phyloP scores from a whole-genome alignment of 768 basidiomycete species.

The Leucocoprinus sp. region DNA sequence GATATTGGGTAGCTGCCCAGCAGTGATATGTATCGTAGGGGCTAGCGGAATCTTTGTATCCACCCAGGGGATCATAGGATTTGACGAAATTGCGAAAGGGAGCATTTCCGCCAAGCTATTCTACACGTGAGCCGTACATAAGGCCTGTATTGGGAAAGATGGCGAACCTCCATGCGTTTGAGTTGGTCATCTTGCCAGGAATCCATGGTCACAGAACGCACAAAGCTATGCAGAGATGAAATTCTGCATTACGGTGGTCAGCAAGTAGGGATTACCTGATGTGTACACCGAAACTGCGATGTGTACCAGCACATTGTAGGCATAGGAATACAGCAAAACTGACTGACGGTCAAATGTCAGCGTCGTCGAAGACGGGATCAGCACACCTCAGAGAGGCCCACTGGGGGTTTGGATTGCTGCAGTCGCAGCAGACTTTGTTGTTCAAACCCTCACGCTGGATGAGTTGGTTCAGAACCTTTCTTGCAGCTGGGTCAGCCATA shows the following conservation, averaged over 20 bases:
- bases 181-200: conserved; percentile 90
- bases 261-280: conserved; percentile 47
- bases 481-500: conserved; percentile 56
- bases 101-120: conserved; percentile 80
- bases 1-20: conserved; percentile 93
- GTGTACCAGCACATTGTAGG: conserved; percentile 78
- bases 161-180: conserved; percentile 75
- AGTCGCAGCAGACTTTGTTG: conserved; percentile 79
- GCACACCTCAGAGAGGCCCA: conserved; percentile 80
- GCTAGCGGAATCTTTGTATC: conserved; percentile 54
- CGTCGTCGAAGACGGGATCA: conserved; percentile 10
- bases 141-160: conserved; percentile 3
- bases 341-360: conserved; percentile 12
- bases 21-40: conserved; percentile 79
- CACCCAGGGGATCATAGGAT: conserved; percentile 63
- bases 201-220: conserved; percentile 93
- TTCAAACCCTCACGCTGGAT: conserved; percentile 60
- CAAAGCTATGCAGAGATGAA: conserved; percentile 51
- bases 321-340: conserved; percentile 89
- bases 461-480: conserved; percentile 68
- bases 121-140: conserved; percentile 6
- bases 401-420: conserved; percentile 85
- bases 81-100: conserved; percentile 75
- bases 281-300: conserved; percentile 91
- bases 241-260: conserved; percentile 12